phyloP scores from a whole-genome alignment of 768 basidiomycete species.

The Gymnopilus junonius region DNA sequence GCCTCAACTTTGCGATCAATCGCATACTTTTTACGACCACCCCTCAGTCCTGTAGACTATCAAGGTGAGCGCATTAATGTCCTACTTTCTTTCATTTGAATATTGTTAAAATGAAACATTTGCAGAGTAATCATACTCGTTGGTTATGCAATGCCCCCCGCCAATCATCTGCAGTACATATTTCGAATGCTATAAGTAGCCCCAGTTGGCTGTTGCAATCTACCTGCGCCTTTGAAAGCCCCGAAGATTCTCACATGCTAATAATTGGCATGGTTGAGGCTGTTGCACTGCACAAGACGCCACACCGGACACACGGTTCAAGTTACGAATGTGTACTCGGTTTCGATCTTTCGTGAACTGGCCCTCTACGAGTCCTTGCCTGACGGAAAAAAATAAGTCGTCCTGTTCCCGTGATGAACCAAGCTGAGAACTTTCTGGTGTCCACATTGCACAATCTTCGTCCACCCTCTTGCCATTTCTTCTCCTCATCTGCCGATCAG shows the following conservation, averaged over 20 bases:
- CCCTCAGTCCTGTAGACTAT: too few species aligned
- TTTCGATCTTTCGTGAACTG: background rate
- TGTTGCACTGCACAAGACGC: background rate
- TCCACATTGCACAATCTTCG: background rate
- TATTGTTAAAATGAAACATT: too few species aligned
- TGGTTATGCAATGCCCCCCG: too few species aligned
- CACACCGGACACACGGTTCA: background rate
- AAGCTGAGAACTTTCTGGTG: background rate
- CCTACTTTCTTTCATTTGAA: too few species aligned
- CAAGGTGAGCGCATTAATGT: too few species aligned
- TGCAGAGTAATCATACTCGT: too few species aligned
- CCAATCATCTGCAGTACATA: too few species aligned
- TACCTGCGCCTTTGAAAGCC: too few species aligned
- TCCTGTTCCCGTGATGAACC: background rate
- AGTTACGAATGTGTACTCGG: background rate
- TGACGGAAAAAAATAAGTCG: background rate
- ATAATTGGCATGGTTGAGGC: background rate
- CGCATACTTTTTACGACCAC: background rate
- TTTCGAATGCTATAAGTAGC: too few species aligned
- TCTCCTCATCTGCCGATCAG: background rate
- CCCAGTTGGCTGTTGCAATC: too few species aligned
- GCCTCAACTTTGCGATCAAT: conserved; percentile 1
- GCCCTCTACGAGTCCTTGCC: background rate
- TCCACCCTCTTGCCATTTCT: background rate
- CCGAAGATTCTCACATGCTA: background rate